Base-by-base conservation (phyloP, 2,329 filamentous ascomycete genomes). In the Orbilia quercus region DNA sequence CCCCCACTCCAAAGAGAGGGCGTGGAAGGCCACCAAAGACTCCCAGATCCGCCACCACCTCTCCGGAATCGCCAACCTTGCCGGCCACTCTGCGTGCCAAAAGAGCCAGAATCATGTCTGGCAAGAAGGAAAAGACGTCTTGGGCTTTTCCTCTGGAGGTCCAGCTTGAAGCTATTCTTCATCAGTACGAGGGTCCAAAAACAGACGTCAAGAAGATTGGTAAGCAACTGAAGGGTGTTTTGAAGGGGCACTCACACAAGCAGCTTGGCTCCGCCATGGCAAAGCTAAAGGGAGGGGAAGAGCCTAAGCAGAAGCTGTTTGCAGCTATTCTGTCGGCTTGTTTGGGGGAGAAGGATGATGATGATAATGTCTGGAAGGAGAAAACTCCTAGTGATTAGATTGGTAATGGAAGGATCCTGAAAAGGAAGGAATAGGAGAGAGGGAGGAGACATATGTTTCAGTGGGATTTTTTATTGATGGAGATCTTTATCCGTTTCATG, bases 11-110 rank as follows among this genome's bases (percentile, higher is more conserved):
- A 7, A 34, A 25, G 2, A 20, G 54, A 34, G 28, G 28, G 4
- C 28, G 28, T 31, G 54, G 54, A 5, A 58, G 54, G 14, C 54
- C 54, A 6, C 54, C 54, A 1, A 58, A 58, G 25, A 58, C 31
- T 20, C 11, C 18, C 5, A 20, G 5, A 3, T 16, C 44, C 22
- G 16, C 18, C 22, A 16, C 16, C 22, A 47, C 9, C 44, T 9
- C 23, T 2, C 20, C 11, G 6, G 20, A 5, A 2, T 12, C 22
- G 14, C 12, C 14, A 20, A 5, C 40, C 14, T 4, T 18, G 40
- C 14, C 5, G 16, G 23, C 14, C 23, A 2, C 47, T 28, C 12
- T n/a, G 6, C 7, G 20, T 12, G 18, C 23, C 1, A 28, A 22
- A 11, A 31, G 28, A 12, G 5, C 12, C 0, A 25, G 28, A 47